phyloP scores from a whole-genome alignment of 78 protist species.

The Tieghemostelium lacteum region DNA sequence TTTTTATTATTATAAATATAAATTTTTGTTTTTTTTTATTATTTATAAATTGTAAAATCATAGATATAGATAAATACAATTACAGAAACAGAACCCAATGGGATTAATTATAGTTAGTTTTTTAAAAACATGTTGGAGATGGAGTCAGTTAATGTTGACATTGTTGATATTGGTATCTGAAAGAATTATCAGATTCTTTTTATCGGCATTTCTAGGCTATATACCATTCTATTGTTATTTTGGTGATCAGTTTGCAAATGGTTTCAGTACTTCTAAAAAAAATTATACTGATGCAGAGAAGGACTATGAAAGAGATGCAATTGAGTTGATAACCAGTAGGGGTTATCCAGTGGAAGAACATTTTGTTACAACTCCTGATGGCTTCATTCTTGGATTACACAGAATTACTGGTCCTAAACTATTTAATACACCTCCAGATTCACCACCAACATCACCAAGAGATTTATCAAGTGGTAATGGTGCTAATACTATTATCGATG shows the following conservation, averaged over 20 bases:
- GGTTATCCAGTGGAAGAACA: slow-evolving; percentile 83
- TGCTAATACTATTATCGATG: background rate
- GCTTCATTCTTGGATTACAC: slow-evolving; percentile 65
- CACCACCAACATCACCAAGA: slow-evolving; percentile 74
- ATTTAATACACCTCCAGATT: slow-evolving; percentile 59
- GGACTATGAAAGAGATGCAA: slow-evolving; percentile 67
- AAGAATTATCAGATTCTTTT: slow-evolving; percentile 25
- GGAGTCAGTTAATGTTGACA: slow-evolving; percentile 72
- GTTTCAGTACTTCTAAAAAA: background rate
- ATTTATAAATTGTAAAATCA: too few species aligned
- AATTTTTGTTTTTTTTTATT: too few species aligned
- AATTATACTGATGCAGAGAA: slow-evolving; percentile 17
- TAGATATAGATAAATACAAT: too few species aligned
- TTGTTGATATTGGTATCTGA: slow-evolving; percentile 26
- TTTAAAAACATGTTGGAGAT: slow-evolving; percentile 56
- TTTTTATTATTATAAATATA: too few species aligned
- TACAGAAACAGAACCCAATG: too few species aligned
- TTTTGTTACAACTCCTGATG: slow-evolving; percentile 75
- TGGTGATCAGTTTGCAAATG: background rate
- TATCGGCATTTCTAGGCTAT: slow-evolving; percentile 21
- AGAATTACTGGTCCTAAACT: slow-evolving; percentile 67
- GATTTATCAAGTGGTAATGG: background rate
- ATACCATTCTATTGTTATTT: slow-evolving; percentile 25
- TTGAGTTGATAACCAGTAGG: slow-evolving; percentile 59
- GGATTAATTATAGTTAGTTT: slow-evolving; percentile 29